Conservation (phyloP, 306 rosid genomes). For the Corylus avellana region DNA sequence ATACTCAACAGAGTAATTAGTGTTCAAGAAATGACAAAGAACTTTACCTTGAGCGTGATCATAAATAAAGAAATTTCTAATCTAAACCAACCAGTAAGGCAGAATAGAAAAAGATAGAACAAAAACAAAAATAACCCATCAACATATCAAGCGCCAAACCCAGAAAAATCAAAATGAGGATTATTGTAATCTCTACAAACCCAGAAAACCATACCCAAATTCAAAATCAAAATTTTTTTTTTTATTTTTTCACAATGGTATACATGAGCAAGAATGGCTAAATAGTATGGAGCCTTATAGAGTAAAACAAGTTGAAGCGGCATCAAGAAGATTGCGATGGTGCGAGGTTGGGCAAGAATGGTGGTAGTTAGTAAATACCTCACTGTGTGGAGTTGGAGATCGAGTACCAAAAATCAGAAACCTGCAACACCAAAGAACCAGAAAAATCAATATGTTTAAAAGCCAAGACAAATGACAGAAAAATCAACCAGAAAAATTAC, state of each 20-base stretch:
- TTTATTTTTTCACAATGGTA: not conserved
- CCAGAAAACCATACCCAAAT: not conserved
- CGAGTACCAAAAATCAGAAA: too few species aligned
- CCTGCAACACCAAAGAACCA: too few species aligned
- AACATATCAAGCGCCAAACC: not conserved
- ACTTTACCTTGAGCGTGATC: constrained; percentile 23
- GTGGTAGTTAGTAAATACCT: too few species aligned
- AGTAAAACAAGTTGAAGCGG: too few species aligned
- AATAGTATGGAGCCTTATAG: too few species aligned
- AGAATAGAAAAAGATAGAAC: not conserved
- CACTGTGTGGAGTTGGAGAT: too few species aligned
- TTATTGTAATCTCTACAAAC: not conserved
- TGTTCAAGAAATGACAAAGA: constrained; percentile 18
- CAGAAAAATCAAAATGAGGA: constrained; percentile 13
- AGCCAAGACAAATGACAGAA: too few species aligned
- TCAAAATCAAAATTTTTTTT: not conserved
- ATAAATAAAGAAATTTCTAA: not conserved
- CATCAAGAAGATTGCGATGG: too few species aligned
- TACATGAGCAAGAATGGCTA: not conserved
- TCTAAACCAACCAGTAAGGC: not conserved
- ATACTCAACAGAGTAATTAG: not conserved
- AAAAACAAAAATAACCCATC: not conserved
- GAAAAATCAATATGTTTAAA: too few species aligned
- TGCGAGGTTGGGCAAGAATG: too few species aligned
- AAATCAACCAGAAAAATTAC: too few species aligned